Base-by-base conservation (phyloP, 352 stramenopile genomes). In the Globisporangium emineosum region DNA sequence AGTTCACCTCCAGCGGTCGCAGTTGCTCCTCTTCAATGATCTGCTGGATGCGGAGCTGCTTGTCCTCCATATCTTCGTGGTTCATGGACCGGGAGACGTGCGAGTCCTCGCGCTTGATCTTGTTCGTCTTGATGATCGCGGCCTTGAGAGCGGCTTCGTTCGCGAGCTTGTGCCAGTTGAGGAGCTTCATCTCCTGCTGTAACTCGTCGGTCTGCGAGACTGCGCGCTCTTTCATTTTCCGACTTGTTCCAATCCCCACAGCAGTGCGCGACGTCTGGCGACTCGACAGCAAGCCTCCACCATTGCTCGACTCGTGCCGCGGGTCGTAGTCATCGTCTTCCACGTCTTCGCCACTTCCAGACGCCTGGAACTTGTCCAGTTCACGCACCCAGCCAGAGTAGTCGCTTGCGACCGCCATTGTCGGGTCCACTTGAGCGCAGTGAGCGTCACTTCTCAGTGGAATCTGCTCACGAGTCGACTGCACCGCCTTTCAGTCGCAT, bases 151-250 rank as follows among this genome's bases (percentile, higher is more conserved):
- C 92, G 2, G 92, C 89, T 68, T 98, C 89, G 58, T 98, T 98
- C 10, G 91, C 91, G 23, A 98, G 85, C 65, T 98, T 98, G 77
- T 98, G 93, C 93, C 93, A 98, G 55, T 96, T 91, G 51, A 98
- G 81, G 47, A 98, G 73, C 76, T 98, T 97, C 78, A 98, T 94
- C 68, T 98, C 93, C 68, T 93, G 81, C 66, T 93, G 77, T 12
- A 91, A 68, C 51, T 97, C 88, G n/a, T 97, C 79, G 0, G 96
- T 62, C 60, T 94, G 80, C 15, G 75, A 83, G 15, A 69, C 63
- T 25, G 65, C 57, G 8, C 64, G 64, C 40, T 54, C 43, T 19
- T 65, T 69, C 1, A 17, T 25, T 69, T 69, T 69, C 5, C 57
- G 21, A 4, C 21, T 62, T 45, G 57, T 65, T 6, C 27, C 50